These are phyloP conservation scores for Ganoderma lucidum DNA, from an alignment of 1,284 basidiomycete genomes.

Conservation along the genomic window DNA sequence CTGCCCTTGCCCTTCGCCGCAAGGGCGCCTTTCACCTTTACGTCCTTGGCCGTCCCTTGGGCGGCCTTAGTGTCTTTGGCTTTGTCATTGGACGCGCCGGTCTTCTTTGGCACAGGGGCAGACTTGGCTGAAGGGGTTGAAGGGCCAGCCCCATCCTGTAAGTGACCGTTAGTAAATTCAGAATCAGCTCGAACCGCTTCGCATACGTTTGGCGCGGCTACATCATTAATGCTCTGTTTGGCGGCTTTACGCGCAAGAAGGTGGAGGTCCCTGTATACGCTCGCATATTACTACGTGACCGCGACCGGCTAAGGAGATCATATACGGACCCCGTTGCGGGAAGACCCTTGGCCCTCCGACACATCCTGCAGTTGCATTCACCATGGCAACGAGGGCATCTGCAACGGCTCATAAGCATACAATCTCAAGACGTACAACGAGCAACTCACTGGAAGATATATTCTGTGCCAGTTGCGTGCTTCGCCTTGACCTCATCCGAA, in stretches of 20 bases:
- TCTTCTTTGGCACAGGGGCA: background rate
- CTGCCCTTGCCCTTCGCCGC: background rate
- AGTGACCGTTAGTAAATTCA: background rate
- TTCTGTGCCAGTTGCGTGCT: slow-evolving; percentile 47
- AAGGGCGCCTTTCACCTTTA: background rate
- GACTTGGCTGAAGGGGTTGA: background rate
- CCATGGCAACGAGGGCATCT: slow-evolving; percentile 76
- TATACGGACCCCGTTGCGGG: slow-evolving; percentile 61
- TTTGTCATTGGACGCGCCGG: background rate
- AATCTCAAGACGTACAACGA: slow-evolving; percentile 1
- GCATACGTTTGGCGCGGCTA: background rate
- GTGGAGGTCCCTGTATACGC: slow-evolving; percentile 45
- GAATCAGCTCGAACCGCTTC: background rate
- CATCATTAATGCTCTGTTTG: slow-evolving; percentile 8
- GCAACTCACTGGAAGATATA: slow-evolving; percentile 64
- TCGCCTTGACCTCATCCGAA: slow-evolving; percentile 38
- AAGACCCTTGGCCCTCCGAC: slow-evolving; percentile 68
- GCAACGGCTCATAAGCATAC: slow-evolving; percentile 9
- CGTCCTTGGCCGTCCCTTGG: background rate
- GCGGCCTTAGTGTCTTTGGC: background rate
- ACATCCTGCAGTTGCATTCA: slow-evolving; percentile 70
- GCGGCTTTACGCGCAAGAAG: slow-evolving; percentile 46
- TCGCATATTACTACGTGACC: slow-evolving; percentile 9
- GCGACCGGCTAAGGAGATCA: background rate
- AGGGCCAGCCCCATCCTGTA: background rate